phyloP scores from a whole-genome alignment of 2,329 filamentous ascomycete genomes.

The Clonostachys chloroleuca region DNA sequence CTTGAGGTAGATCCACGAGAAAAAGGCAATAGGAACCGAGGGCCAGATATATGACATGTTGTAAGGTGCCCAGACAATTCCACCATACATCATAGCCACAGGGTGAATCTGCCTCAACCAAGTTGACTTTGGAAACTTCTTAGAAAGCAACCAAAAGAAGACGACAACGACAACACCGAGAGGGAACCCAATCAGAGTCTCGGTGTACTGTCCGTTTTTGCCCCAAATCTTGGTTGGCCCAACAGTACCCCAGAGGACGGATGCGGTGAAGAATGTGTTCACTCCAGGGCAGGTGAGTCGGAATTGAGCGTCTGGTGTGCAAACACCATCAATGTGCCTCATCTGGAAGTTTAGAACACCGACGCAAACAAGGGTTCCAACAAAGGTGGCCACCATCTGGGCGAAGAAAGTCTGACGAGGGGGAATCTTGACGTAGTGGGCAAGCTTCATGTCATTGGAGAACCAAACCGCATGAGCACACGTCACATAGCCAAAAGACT shows the following conservation, averaged over 20 bases:
- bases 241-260: constrained; percentile 50
- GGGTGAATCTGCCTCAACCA: constrained; percentile 40
- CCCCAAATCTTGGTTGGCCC: constrained; percentile 47
- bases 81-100: constrained; percentile 41
- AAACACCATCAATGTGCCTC: constrained; percentile 41
- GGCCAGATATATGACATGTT: constrained; percentile 48
- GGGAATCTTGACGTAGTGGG: constrained; percentile 56
- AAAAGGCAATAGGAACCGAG: constrained; percentile 44
- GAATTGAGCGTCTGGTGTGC: constrained; percentile 39
- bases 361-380: constrained; percentile 45
- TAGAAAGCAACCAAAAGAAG: constrained; percentile 30
- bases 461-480: constrained; percentile 48
- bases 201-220: constrained; percentile 38
- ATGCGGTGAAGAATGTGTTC: constrained; percentile 53
- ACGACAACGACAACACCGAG: constrained; percentile 40
- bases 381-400: constrained; percentile 53
- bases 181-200: constrained; percentile 44
- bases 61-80: constrained; percentile 41
- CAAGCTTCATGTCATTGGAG: constrained; percentile 41
- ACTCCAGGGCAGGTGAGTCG: constrained; percentile 46
- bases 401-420: constrained; percentile 54
- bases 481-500: constrained; percentile 44
- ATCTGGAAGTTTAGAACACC: constrained; percentile 46
- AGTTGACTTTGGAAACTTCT: constrained; percentile 31
- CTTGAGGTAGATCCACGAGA: constrained; percentile 48